Base-by-base conservation (phyloP, 495 filamentous ascomycete genomes). In the Elasticomyces elasticus region DNA sequence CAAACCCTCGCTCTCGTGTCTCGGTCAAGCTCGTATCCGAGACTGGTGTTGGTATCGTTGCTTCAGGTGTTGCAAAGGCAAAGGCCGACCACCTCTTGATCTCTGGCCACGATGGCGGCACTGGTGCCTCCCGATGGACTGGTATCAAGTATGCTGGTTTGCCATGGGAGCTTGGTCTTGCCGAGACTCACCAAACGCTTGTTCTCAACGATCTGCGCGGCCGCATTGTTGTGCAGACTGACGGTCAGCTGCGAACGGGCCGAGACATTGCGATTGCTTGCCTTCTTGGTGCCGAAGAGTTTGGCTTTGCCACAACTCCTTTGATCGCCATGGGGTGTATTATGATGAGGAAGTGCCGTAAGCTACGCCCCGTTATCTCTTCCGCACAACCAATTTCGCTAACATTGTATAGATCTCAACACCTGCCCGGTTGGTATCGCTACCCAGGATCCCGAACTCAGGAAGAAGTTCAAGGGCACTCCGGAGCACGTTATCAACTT, bases 401-500 rank as follows among this genome's bases (percentile, higher is more conserved):
- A 49, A 28, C 25, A 3, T 49, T 30, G 45, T 31, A 28, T 49
- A 49, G 45, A 60, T 33, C 26, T 57, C 33, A 95, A 95, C 62
- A 95, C 88, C 25, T 97, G 92, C 71, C 91, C 92, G 0, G 92
- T 98, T 10, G 92, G 92, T 65, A 95, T 99, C 49, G 92, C 92
- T 0, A 96, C 92, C 5, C 92, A 99, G 65, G 94, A 99, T 62
- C 87, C 88, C 5, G 89, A 94, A 64, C 80, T 99, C 2, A 81
- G 94, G 20, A 87, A 89, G 75, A 99, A 96, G 74, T 97, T 99
- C 71, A 77, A 79, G 38, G 94, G 92, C 27, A 89, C 87, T 0
- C 91, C 92, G 6, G 92, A 99, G 70, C 88, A 99, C 66, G 92
- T 95, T 42, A 99, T 99, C 71, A 99, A 99, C 76, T 99, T 97